Evolutionary conservation across 331 rosid species (phyloP).

Genomic region (Quercus phellos): DNA sequence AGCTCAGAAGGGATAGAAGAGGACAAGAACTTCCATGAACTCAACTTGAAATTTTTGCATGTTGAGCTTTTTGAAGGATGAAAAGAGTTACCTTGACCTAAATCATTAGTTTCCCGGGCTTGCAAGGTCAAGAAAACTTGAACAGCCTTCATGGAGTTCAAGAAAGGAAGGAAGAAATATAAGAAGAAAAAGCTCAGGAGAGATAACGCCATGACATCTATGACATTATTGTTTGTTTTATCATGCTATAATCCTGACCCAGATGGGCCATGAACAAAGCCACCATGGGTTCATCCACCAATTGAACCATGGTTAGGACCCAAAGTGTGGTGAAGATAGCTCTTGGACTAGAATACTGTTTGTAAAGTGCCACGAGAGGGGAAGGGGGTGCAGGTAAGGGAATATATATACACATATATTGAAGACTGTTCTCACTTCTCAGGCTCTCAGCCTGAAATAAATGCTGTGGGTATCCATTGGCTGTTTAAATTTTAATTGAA

Average conservation of each 20-base stretch:
- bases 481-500: constrained; percentile 41
- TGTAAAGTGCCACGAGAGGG: constrained; percentile 29
- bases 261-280: constrained; percentile 20
- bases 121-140: constrained; percentile 99
- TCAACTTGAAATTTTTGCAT: background rate
- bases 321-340: background rate
- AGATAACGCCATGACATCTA: constrained; percentile 60
- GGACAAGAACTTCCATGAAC: background rate
- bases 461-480: constrained; percentile 39
- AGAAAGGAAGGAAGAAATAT: background rate
- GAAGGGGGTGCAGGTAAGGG: background rate
- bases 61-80: background rate
- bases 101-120: constrained; percentile 21
- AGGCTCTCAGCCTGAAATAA: constrained; percentile 17
- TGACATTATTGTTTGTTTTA: constrained; percentile 10
- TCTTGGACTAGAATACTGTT: background rate
- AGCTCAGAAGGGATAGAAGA: constrained; percentile 30
- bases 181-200: constrained; percentile 85
- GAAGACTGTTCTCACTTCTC: constrained; percentile 1
- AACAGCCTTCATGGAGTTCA: constrained; percentile 24
- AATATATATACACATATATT: constrained; percentile 19
- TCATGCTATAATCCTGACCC: background rate
- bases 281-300: background rate
- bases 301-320: constrained; percentile 26
- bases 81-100: background rate